These are phyloP conservation scores for Aphanomyces euteiches DNA, from an alignment of 352 stramenopile genomes.

Conservation along the genomic window DNA sequence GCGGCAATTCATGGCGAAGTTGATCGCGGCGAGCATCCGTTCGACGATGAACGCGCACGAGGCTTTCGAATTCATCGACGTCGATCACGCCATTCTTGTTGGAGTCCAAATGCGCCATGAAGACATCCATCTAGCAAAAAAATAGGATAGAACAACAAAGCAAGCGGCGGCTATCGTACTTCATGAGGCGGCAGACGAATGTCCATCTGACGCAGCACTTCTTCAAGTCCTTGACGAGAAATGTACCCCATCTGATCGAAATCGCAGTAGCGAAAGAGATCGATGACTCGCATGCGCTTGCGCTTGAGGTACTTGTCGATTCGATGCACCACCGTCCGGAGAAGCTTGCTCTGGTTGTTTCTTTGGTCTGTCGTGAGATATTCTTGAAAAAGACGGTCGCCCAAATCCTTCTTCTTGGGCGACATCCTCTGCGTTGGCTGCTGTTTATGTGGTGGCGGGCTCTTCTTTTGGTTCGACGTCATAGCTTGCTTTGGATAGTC, in stretches of 20 bases:
- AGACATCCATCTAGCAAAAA: conserved; percentile 37
- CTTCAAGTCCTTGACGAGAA: conserved; percentile 73
- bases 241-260: conserved; percentile 75
- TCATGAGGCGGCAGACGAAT: conserved; percentile 69
- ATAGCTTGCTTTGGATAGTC: not conserved
- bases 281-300: conserved; percentile 78
- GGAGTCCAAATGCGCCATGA: conserved; percentile 78
- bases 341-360: conserved; percentile 62
- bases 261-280: conserved; percentile 83
- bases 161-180: conserved; percentile 25
- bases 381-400: conserved; percentile 54
- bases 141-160: not conserved
- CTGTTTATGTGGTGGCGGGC: not conserved
- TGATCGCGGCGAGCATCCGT: conserved; percentile 72
- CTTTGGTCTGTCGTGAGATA: conserved; percentile 54
- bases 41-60: conserved; percentile 64
- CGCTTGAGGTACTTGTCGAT: conserved; percentile 84
- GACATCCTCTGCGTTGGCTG: not conserved
- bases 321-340: conserved; percentile 69
- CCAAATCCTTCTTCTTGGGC: conserved; percentile 8
- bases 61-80: conserved; percentile 80
- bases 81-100: conserved; percentile 81
- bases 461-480: conserved; percentile 12
- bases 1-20: conserved; percentile 35
- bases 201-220: conserved; percentile 80